Evolutionary conservation across 768 basidiomycete species (phyloP).

Genomic region (Inosperma sp.): DNA sequence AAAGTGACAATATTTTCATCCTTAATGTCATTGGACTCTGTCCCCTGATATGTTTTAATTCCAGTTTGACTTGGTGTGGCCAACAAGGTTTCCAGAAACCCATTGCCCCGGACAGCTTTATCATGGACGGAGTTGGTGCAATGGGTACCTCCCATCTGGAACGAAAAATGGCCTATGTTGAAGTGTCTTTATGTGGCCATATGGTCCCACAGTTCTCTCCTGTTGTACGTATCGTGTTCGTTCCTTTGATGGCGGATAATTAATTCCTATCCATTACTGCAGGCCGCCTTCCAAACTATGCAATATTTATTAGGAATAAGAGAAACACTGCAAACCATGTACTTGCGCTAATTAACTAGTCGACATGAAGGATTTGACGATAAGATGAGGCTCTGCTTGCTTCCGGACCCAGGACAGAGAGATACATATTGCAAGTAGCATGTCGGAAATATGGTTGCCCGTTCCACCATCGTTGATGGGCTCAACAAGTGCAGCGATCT

Average conservation of each 20-base stretch:
- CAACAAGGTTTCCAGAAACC: conserved; percentile 71
- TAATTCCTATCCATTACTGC: neutral
- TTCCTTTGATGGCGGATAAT: neutral
- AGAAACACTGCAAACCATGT: conserved; percentile 36
- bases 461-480: too few relatives aligned
- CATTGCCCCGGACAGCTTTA: conserved; percentile 59
- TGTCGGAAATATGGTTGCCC: too few relatives aligned
- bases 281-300: conserved; percentile 71
- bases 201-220: conserved; percentile 73
- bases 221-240: conserved; percentile 34
- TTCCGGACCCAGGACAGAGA: too few relatives aligned
- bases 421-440: too few relatives aligned
- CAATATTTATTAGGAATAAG: conserved; percentile 64
- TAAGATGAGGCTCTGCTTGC: too few relatives aligned
- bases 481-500: too few relatives aligned
- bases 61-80: conserved; percentile 52
- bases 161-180: conserved; percentile 61
- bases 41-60: neutral
- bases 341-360: neutral
- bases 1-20: conserved; percentile 36
- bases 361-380: too few relatives aligned
- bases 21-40: neutral
- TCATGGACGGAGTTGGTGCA: conserved; percentile 67
- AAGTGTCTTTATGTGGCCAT: conserved; percentile 66
- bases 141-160: conserved; percentile 62